A percentile compares a stretch with the other conserved stretches of the same genome.
phyloP scores from a whole-genome alignment of 768 basidiomycete species.

The Leccinum subtestaceum region DNA sequence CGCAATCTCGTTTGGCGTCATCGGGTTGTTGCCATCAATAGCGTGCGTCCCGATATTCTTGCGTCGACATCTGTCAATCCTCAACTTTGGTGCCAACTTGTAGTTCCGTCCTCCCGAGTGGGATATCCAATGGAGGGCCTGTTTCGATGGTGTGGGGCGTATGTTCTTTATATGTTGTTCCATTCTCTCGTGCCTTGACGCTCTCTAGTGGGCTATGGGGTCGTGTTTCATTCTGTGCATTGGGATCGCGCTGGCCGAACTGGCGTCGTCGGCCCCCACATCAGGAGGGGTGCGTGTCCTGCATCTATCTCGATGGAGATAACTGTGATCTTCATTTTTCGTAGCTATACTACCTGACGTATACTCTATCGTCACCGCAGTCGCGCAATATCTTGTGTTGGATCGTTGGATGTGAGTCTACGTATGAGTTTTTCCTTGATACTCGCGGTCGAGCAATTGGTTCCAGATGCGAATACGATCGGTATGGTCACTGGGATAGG shows the following conservation, averaged over 20 bases:
- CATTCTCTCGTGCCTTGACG: neutral
- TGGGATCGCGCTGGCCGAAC: conserved; percentile 37
- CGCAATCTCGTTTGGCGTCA: conserved; percentile 65
- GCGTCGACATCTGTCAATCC: neutral
- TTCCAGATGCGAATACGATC: conserved; percentile 46
- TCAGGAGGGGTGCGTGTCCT: conserved; percentile 33
- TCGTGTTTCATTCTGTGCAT: conserved; percentile 35
- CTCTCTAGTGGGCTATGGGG: conserved; percentile 34
- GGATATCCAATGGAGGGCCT: conserved; percentile 48
- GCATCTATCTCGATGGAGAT: neutral
- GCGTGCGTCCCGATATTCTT: conserved; percentile 37
- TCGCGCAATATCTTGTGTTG: conserved; percentile 63
- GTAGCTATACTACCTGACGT: conserved; percentile 65
- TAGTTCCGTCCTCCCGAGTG: conserved; percentile 42
- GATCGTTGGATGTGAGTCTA: conserved; percentile 59
- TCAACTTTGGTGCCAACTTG: neutral
- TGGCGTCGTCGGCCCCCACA: conserved; percentile 38
- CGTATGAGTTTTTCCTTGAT: neutral
- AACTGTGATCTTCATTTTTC: neutral
- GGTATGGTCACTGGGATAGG: conserved; percentile 43
- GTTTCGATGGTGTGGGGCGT: conserved; percentile 44
- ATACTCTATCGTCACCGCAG: conserved; percentile 48
- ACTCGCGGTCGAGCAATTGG: neutral
- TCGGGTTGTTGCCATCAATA: conserved; percentile 63
- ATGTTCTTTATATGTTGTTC: conserved; percentile 5